Conservation (phyloP, 306 rosid genomes). For the Cicer cuneatum region DNA sequence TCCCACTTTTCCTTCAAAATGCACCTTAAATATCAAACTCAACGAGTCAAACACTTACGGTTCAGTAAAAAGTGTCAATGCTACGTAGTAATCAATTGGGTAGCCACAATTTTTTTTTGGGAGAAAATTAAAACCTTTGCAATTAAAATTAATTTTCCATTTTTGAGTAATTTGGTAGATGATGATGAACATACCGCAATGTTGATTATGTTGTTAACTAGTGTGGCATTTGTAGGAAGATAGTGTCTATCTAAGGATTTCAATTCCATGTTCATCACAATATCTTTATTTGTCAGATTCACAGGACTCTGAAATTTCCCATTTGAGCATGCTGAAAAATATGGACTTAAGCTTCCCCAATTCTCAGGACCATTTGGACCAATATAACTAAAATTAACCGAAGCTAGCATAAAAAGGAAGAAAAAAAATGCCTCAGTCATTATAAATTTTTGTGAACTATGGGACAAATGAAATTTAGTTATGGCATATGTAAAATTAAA, state of each 20-base stretch:
- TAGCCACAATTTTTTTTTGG: too few species aligned
- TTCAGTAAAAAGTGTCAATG: too few species aligned
- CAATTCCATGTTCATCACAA: constrained; percentile 36
- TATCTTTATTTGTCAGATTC: constrained; percentile 44
- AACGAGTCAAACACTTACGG: neutral
- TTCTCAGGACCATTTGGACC: constrained; percentile 64
- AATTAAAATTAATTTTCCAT: neutral
- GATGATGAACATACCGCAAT: constrained; percentile 62
- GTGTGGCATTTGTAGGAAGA: constrained; percentile 58
- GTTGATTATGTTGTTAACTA: constrained; percentile 68
- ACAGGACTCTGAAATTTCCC: constrained; percentile 82
- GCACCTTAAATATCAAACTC: constrained; percentile 53
- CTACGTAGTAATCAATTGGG: too few species aligned
- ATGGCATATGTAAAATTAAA: neutral
- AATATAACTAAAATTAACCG: constrained; percentile 54
- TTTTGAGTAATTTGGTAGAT: neutral
- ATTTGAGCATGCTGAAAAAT: constrained; percentile 54
- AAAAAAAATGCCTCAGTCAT: neutral
- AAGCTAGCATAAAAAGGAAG: neutral
- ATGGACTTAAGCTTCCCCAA: constrained; percentile 78
- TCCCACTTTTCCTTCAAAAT: constrained; percentile 61
- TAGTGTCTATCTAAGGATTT: constrained; percentile 56
- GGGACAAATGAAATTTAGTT: neutral
- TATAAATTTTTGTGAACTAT: neutral
- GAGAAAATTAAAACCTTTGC: too few species aligned